These are phyloP conservation scores for Cyclospora cayetanensis DNA, from an alignment of 169 alveolate genomes.

Conservation along the genomic window DNA sequence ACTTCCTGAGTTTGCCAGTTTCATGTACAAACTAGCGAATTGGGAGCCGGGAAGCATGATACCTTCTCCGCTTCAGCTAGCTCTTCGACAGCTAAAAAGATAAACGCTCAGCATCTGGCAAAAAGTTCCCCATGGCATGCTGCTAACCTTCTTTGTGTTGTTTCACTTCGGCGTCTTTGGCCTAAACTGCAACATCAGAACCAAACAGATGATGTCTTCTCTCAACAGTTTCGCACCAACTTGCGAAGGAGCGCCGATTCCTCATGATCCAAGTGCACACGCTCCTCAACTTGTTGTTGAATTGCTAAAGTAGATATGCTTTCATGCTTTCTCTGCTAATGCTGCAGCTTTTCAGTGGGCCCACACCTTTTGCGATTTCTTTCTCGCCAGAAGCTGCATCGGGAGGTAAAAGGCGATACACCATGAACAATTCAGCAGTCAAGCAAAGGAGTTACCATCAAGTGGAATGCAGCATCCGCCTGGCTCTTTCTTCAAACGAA, in stretches of 20 bases:
- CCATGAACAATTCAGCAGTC: no score
- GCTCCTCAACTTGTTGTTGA: conserved; percentile 20
- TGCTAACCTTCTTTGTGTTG: conserved; percentile 54
- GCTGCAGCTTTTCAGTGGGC: not conserved
- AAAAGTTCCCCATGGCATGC: not conserved
- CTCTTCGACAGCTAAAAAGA: not conserved
- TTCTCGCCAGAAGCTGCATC: conserved; percentile 54
- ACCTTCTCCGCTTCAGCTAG: conserved; percentile 46
- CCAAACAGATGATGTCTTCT: no score
- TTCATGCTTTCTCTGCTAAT: not conserved
- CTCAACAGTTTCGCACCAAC: conserved; percentile 1
- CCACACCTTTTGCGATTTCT: conserved; percentile 47
- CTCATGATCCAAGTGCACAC: conserved; percentile 48
- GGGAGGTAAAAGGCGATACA: not conserved
- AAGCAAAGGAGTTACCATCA: not conserved
- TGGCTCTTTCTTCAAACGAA: conserved; percentile 4
- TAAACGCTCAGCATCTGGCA: not conserved
- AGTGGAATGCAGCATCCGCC: conserved; percentile 31
- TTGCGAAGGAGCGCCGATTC: conserved; percentile 55
- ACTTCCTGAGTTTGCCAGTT: not conserved
- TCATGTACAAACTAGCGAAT: not conserved
- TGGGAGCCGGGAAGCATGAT: not conserved
- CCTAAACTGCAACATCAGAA: not conserved
- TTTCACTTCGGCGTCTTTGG: conserved; percentile 44
- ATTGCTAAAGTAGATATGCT: not conserved